These are phyloP conservation scores for Eragrostis curvula DNA, from an alignment of 176 grass and related monocot genomes.

Conservation along the genomic window DNA sequence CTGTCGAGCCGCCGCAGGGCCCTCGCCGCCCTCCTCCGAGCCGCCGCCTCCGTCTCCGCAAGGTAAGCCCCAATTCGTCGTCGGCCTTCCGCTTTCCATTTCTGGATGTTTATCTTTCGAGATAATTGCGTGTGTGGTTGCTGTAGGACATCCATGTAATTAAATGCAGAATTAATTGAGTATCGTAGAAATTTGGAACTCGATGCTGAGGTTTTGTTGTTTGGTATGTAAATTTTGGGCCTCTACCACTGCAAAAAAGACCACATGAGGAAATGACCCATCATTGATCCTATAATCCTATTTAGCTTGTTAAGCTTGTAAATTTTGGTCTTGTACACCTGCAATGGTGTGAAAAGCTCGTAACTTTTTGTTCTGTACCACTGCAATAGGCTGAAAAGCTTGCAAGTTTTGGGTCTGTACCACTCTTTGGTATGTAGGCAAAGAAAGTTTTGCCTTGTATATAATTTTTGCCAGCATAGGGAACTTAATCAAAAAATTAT, in stretches of 20 bases:
- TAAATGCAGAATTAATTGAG: background rate
- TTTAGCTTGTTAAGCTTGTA: background rate
- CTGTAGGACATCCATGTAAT: background rate
- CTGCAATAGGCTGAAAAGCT: no score
- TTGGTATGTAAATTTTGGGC: background rate
- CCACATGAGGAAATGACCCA: background rate
- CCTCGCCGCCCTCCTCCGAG: conserved; percentile 47
- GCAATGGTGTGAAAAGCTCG: no score
- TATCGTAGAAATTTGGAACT: background rate
- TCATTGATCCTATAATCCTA: background rate
- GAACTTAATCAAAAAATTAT: background rate
- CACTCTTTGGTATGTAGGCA: background rate
- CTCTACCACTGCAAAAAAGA: background rate
- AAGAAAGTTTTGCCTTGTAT: background rate
- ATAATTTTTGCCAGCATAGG: background rate
- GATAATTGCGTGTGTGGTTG: conserved; percentile 3
- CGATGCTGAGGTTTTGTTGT: background rate
- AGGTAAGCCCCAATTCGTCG: conserved; percentile 14
- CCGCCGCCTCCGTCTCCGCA: conserved; percentile 42
- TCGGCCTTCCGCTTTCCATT: background rate
- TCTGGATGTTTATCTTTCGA: background rate
- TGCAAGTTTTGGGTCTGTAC: no score
- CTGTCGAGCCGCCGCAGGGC: conserved; percentile 37
- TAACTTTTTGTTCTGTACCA: no score
- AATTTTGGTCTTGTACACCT: no score